Conservation (phyloP, 768 basidiomycete genomes). For the Fomitopsis pulvina region DNA sequence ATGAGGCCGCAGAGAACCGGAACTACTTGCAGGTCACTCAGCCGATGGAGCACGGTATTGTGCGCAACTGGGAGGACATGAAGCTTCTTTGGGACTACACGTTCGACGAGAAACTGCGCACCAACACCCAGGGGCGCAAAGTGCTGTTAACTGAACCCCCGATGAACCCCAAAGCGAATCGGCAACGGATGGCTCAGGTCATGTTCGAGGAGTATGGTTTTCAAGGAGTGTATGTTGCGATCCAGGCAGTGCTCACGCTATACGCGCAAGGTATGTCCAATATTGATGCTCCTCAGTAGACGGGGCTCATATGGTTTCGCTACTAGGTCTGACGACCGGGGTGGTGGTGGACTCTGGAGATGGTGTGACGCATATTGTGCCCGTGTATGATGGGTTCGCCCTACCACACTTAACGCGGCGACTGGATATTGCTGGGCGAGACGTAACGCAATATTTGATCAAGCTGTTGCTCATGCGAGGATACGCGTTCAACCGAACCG, state of each 20-base stretch:
- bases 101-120: constrained; percentile 89
- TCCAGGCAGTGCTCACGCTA: constrained; percentile 95
- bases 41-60: constrained; percentile 99
- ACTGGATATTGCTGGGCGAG: constrained; percentile 95
- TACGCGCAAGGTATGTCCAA: constrained; percentile 88
- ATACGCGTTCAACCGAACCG: constrained; percentile 99
- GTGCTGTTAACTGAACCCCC: constrained; percentile 95
- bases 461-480: constrained; percentile 99
- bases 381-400: constrained; percentile 95
- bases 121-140: constrained; percentile 83
- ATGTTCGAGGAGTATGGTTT: constrained; percentile 99
- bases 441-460: constrained; percentile 98
- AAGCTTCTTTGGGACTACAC: constrained; percentile 97
- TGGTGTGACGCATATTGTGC: constrained; percentile 98
- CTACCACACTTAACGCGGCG: constrained; percentile 92
- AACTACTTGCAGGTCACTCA: constrained; percentile 96
- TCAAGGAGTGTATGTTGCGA: constrained; percentile 92
- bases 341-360: constrained; percentile 99
- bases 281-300: no score
- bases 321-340: constrained; percentile 87
- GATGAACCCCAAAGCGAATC: constrained; percentile 94
- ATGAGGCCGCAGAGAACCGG: constrained; percentile 90
- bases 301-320: not conserved
- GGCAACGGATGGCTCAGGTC: constrained; percentile 92
- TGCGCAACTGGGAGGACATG: constrained; percentile 99